Base-by-base conservation (phyloP, 2,329 filamentous ascomycete species). In the Cercospora citrullina region DNA sequence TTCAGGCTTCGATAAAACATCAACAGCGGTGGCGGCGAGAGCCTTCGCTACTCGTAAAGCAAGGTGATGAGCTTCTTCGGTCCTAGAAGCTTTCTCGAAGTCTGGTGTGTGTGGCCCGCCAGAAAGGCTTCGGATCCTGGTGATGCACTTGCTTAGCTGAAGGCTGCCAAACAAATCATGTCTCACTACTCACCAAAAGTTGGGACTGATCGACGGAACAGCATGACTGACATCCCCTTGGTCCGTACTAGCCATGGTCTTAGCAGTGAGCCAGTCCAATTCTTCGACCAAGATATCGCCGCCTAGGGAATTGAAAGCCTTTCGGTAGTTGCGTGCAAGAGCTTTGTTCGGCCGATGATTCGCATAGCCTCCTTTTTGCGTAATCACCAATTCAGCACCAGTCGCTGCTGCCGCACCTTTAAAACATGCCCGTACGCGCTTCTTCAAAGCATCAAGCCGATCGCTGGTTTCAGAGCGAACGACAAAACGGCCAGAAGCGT, bases 151-250 rank as follows among this genome's bases (percentile, higher is more conserved):
- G 53, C 26, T 33, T 28, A 30, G 53, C 7, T 30, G 23, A n/a
- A 57, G 23, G 28, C 45, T 48, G 9, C 4, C 12, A 57, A 16
- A 21, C 8, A 33, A 31, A 23, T 18, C 5, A 30, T 23, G 53
- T 12, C 23, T 12, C 9, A 57, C 8, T 4, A 57, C 53, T 57
- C n/a, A 57, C 53, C 61, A 63, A 23, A 63, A 55, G 48, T 57
- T 67, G 26, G 71, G 69, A 65, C 81, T 85, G 42, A 89, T 74
- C 63, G 84, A 86, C 45, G 87, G 87, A 79, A 88, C 82, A 1
- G 81, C 84, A 72, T 88, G 84, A 70, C 84, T 87, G 64, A 89
- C 76, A 69, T 89, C 82, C 0, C 87, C 87, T 77, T 88, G 86
- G 73, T 89, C 87, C 0, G 86, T 87, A 70, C 84, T 87, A 4